Evolutionary conservation across 2,329 filamentous ascomycete species (phyloP).

Genomic region (Diaporthe ilicicola): DNA sequence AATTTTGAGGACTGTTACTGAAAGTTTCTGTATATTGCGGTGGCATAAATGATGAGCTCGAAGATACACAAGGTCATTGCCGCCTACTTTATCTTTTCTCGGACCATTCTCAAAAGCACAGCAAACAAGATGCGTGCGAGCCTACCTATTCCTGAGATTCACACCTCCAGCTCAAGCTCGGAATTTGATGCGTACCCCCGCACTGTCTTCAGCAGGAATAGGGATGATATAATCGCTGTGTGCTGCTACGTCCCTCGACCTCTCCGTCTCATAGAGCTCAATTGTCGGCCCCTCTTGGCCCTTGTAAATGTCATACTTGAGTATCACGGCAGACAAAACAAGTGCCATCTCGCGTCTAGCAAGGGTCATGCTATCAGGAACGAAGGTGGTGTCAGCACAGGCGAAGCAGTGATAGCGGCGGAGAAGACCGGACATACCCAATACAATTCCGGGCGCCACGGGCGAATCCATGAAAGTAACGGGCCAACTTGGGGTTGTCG

Average conservation of each 20-base stretch:
- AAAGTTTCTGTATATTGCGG: not conserved
- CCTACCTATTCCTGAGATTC: not conserved
- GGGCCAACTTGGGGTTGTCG: constrained; percentile 37
- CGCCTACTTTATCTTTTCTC: not conserved
- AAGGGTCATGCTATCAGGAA: constrained; percentile 35
- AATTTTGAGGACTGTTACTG: not conserved
- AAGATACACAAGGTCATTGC: not conserved
- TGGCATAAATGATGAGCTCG: not conserved
- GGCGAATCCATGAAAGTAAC: constrained; percentile 34
- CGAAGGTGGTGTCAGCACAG: not conserved
- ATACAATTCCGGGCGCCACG: constrained; percentile 39
- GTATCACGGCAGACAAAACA: constrained; percentile 38
- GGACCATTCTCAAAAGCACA: not conserved
- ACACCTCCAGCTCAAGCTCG: not conserved
- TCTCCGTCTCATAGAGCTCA: constrained; percentile 37
- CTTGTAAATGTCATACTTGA: constrained; percentile 38
- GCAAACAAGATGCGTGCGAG: not conserved
- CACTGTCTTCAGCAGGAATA: constrained; percentile 35
- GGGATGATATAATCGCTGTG: constrained; percentile 37
- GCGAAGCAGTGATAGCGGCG: not conserved
- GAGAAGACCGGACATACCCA: constrained; percentile 34
- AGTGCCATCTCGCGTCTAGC: constrained; percentile 39
- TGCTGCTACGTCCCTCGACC: constrained; percentile 36
- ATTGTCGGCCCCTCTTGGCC: constrained; percentile 39
- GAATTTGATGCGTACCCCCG: constrained; percentile 35